Conservation (phyloP, 495 filamentous ascomycete genomes). For the Aspergillus diversus region DNA sequence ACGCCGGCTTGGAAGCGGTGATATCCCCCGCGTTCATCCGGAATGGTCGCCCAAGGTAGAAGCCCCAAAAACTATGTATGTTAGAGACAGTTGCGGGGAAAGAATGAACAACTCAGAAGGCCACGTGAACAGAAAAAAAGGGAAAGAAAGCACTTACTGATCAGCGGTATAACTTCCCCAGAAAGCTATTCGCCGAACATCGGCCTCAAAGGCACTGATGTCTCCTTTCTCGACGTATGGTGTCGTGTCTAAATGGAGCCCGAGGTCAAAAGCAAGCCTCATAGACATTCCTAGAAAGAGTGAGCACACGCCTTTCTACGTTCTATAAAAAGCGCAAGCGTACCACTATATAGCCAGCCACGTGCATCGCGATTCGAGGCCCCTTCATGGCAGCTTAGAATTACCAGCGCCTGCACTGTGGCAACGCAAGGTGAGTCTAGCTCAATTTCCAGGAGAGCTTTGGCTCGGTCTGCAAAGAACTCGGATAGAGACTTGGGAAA, state of each 20-base stretch:
- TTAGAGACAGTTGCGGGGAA: neutral
- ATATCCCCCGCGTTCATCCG: conserved; percentile 52
- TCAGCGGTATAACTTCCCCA: conserved; percentile 57
- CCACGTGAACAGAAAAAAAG: neutral
- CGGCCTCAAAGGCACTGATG: conserved; percentile 47
- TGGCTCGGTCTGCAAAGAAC: conserved; percentile 54
- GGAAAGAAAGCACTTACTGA: conserved; percentile 37
- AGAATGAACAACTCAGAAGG: no score
- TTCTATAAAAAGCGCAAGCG: neutral
- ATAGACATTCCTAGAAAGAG: conserved; percentile 48
- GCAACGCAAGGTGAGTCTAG: conserved; percentile 54
- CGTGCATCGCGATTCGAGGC: conserved; percentile 52
- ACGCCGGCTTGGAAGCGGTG: conserved; percentile 47
- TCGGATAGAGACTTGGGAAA: conserved; percentile 52
- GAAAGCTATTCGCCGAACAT: conserved; percentile 49
- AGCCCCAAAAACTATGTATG: conserved; percentile 48
- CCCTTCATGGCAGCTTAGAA: conserved; percentile 52
- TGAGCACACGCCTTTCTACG: neutral
- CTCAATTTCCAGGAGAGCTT: conserved; percentile 53
- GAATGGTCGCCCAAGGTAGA: conserved; percentile 52
- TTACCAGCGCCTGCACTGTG: conserved; percentile 53
- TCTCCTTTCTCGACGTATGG: conserved; percentile 48
- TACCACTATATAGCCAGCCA: conserved; percentile 56
- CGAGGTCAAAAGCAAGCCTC: conserved; percentile 54
- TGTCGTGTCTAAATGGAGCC: conserved; percentile 52